phyloP scores from a whole-genome alignment of 345 rosid genomes.

The Eutrema yunnanense region DNA sequence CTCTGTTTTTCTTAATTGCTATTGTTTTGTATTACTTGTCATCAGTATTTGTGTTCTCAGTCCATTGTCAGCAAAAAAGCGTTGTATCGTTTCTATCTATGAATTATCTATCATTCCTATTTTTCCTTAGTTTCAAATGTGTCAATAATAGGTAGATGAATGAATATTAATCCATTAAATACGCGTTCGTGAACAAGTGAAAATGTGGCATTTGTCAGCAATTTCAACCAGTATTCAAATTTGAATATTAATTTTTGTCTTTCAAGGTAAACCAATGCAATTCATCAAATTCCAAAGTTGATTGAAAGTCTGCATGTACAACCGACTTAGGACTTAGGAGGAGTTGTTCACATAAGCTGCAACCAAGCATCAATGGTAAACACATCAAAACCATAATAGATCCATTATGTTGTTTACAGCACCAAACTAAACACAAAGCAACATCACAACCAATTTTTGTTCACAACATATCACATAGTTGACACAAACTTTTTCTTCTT shows the following conservation, averaged over 20 bases:
- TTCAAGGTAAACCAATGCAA: not conserved
- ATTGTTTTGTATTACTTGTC: not conserved
- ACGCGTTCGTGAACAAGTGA: no score
- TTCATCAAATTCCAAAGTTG: not conserved
- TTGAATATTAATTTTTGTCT: not conserved
- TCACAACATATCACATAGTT: no score
- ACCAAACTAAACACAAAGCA: no score
- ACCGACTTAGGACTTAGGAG: no score
- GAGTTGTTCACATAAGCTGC: no score
- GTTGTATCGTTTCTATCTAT: not conserved
- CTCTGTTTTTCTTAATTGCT: constrained; percentile 4
- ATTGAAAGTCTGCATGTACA: constrained; percentile 1
- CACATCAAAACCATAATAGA: no score
- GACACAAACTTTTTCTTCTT: no score
- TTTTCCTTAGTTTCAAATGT: not conserved
- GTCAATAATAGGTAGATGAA: not conserved
- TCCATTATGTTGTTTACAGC: no score
- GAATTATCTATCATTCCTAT: not conserved
- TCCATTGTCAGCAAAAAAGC: not conserved
- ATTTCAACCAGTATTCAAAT: not conserved
- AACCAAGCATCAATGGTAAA: no score
- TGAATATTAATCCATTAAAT: no score
- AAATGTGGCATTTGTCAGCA: not conserved
- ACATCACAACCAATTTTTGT: no score
- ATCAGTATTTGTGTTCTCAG: not conserved